Percentiles rank a stretch among this genome's conserved stretches.
These are phyloP conservation scores for Pseudogymnoascus sp. DNA, from an alignment of 2,329 filamentous ascomycete species.

Conservation along the genomic window DNA sequence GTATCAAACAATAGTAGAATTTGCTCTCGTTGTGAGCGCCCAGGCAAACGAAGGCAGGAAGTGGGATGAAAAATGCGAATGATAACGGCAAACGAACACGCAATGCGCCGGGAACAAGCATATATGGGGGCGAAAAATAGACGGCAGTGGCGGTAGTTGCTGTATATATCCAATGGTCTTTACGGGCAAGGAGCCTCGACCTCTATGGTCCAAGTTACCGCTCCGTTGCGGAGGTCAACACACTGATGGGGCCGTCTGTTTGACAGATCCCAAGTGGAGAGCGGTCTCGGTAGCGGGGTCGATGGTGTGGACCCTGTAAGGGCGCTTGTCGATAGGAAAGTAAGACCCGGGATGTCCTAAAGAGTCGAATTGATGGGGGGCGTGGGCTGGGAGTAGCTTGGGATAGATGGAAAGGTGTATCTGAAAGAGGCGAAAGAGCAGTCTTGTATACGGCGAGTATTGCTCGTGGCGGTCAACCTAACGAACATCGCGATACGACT, in stretches of 20 bases:
- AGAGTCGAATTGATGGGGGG: not conserved
- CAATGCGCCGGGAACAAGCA: not conserved
- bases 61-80: constrained; percentile 8
- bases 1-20: constrained; percentile 21
- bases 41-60: constrained; percentile 10
- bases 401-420: not conserved
- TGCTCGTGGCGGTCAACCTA: not conserved
- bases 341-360: not conserved
- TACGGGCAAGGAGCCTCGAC: not conserved
- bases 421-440: constrained; percentile 4
- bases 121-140: constrained; percentile 1
- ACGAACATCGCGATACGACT: constrained; percentile 8
- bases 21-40: not conserved
- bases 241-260: constrained; percentile 1
- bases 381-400: constrained; percentile 5
- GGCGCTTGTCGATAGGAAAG: constrained; percentile 7
- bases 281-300: constrained; percentile 6
- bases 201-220: not conserved
- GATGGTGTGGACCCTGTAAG: not conserved
- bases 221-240: not conserved
- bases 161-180: not conserved
- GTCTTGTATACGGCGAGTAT: constrained; percentile 3
- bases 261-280: constrained; percentile 7
- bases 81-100: not conserved
- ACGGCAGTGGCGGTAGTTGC: constrained; percentile 3